Percentiles rank a stretch among this genome's conserved stretches.
These are phyloP conservation scores for Alisma plantagoaquatica DNA, from an alignment of 106 monocot species.

Conservation along the genomic window DNA sequence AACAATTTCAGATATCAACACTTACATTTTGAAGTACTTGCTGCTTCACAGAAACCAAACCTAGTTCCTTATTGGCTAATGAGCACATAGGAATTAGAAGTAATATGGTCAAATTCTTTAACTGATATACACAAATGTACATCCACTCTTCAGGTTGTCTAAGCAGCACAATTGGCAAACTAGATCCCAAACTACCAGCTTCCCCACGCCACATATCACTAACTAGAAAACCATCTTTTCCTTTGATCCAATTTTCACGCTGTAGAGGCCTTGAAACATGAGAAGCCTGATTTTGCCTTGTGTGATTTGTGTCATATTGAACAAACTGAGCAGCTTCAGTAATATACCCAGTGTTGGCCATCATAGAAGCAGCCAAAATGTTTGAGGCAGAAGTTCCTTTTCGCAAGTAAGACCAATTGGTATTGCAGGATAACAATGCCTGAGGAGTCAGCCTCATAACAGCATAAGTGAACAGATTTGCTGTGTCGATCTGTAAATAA, in stretches of 20 bases:
- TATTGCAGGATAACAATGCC: constrained; percentile 53
- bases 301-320: constrained; percentile 40
- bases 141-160: constrained; percentile 46
- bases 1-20: too few relatives aligned
- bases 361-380: constrained; percentile 21
- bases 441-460: constrained; percentile 81
- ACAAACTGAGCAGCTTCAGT: constrained; percentile 22
- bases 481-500: constrained; percentile 65
- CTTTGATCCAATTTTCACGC: constrained; percentile 72
- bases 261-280: constrained; percentile 55
- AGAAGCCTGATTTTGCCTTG: constrained; percentile 24
- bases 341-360: constrained; percentile 15
- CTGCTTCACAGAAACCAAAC: constrained; percentile 46
- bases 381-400: constrained; percentile 41
- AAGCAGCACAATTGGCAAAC: constrained; percentile 44
- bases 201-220: constrained; percentile 38
- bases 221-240: constrained; percentile 83
- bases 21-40: constrained; percentile 86
- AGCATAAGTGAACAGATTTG: constrained; percentile 65
- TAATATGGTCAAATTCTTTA: constrained; percentile 62
- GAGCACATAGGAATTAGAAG: constrained; percentile 69
- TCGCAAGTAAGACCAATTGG: constrained; percentile 74
- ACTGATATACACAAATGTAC: constrained; percentile 74
- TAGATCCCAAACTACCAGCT: constrained; percentile 26
- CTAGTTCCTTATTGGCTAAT: constrained; percentile 57